phyloP scores from a whole-genome alignment of 495 filamentous ascomycete genomes.

The Cairneyella variabilis region DNA sequence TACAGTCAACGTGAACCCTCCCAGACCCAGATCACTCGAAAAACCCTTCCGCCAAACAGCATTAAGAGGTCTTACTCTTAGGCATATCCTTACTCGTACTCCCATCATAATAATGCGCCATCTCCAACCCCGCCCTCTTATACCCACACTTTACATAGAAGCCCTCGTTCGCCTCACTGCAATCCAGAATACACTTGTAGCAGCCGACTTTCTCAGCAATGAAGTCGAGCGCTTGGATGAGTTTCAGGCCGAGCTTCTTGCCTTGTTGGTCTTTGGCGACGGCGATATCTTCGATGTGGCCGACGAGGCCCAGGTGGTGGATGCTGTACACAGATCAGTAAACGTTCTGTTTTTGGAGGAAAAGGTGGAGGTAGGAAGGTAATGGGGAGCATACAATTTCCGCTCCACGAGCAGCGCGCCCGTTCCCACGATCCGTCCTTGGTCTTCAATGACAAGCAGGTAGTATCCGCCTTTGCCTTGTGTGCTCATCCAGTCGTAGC shows the following conservation, averaged over 20 bases:
- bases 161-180: constrained; percentile 76
- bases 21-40: not conserved
- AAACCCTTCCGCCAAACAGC: not conserved
- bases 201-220: constrained; percentile 81
- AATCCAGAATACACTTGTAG: constrained; percentile 76
- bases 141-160: constrained; percentile 99
- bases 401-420: constrained; percentile 82
- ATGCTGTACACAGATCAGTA: constrained; percentile 45
- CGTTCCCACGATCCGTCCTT: constrained; percentile 72
- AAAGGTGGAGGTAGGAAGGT: constrained; percentile 2
- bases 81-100: constrained; percentile 38
- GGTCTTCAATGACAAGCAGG: constrained; percentile 75
- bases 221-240: constrained; percentile 92
- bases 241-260: constrained; percentile 87
- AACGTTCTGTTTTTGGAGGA: no score
- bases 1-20: constrained; percentile 21
- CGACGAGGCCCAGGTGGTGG: constrained; percentile 71
- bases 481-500: constrained; percentile 79
- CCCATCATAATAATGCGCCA: constrained; percentile 87
- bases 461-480: constrained; percentile 77
- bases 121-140: constrained; percentile 87
- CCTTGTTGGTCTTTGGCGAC: constrained; percentile 92
- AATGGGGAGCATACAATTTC: constrained; percentile 60
- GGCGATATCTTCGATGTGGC: constrained; percentile 98
- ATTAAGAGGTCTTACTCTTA: constrained; percentile 13